Conservation (phyloP, 106 monocot species). For the Triglochin maritima region DNA sequence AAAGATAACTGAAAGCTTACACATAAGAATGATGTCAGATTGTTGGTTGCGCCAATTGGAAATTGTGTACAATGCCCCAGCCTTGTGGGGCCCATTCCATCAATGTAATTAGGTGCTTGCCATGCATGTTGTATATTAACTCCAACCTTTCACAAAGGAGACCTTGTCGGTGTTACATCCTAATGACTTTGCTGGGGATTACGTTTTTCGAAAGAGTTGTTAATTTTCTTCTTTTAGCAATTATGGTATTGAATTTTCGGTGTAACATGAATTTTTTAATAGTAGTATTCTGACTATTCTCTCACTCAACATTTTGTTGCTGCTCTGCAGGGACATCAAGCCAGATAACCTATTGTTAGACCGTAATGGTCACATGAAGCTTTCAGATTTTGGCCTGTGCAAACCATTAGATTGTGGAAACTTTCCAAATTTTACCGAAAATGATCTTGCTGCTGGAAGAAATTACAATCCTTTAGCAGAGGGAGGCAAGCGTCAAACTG, state of each 20-base stretch:
- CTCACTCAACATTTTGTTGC: background rate
- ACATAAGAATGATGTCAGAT: too few relatives aligned
- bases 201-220: too few relatives aligned
- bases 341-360: conserved; percentile 73
- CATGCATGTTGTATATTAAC: background rate
- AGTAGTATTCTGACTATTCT: background rate
- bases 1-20: too few relatives aligned
- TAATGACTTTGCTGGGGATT: too few relatives aligned
- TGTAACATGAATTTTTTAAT: background rate
- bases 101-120: too few relatives aligned
- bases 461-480: conserved; percentile 23
- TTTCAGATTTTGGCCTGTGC: conserved; percentile 77
- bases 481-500: conserved; percentile 22
- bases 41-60: too few relatives aligned
- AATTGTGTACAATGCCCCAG: too few relatives aligned
- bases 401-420: conserved; percentile 58
- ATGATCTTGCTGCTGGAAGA: conserved; percentile 27
- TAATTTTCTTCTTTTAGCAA: too few relatives aligned
- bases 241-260: too few relatives aligned
- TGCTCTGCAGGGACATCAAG: conserved; percentile 54
- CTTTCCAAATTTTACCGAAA: conserved; percentile 53
- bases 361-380: conserved; percentile 70
- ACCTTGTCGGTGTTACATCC: background rate
- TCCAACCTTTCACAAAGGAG: background rate
- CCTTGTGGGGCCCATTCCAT: too few relatives aligned